Conservation (phyloP, 2,329 filamentous ascomycete species). For the Claviceps maximensis region DNA sequence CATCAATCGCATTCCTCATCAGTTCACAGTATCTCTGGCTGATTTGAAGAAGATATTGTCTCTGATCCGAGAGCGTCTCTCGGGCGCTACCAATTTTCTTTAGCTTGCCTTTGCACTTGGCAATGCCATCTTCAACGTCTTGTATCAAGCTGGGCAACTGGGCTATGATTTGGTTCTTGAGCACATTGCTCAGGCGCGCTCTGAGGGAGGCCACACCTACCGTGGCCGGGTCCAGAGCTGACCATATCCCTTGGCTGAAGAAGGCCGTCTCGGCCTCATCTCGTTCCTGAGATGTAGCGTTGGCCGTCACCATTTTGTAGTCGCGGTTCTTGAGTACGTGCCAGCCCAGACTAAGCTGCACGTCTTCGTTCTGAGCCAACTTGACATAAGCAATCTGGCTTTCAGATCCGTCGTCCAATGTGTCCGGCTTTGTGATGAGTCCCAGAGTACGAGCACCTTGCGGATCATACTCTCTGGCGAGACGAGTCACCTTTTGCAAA, state of each 20-base stretch:
- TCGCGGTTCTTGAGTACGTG: slow-evolving; percentile 36
- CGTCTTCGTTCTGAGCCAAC: slow-evolving; percentile 31
- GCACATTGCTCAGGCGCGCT: slow-evolving; percentile 34
- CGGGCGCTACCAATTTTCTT: slow-evolving; percentile 35
- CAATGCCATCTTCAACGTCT: slow-evolving; percentile 26
- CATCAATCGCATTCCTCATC: slow-evolving; percentile 32
- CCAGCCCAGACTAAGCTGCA: slow-evolving; percentile 37
- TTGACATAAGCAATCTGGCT: slow-evolving; percentile 26
- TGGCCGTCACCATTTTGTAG: slow-evolving; percentile 18
- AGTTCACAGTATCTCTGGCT: slow-evolving; percentile 30
- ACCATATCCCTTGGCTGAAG: slow-evolving; percentile 29
- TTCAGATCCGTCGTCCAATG: slow-evolving; percentile 17
- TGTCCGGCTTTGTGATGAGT: slow-evolving; percentile 44
- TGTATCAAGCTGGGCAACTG: slow-evolving; percentile 31
- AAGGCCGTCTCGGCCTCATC: slow-evolving; percentile 28
- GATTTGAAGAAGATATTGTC: slow-evolving; percentile 30
- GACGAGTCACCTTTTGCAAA: slow-evolving; percentile 41
- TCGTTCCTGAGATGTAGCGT: slow-evolving; percentile 18
- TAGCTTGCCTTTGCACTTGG: slow-evolving; percentile 24
- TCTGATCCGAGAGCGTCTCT: slow-evolving; percentile 31
- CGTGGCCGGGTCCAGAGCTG: slow-evolving; percentile 16
- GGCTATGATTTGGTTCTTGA: slow-evolving; percentile 30
- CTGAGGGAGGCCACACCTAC: slow-evolving; percentile 36
- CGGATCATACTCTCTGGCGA: slow-evolving; percentile 18
- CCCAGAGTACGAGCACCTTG: slow-evolving; percentile 33